Conservation (phyloP, 306 rosid species). For the Phaseolus lunatus region DNA sequence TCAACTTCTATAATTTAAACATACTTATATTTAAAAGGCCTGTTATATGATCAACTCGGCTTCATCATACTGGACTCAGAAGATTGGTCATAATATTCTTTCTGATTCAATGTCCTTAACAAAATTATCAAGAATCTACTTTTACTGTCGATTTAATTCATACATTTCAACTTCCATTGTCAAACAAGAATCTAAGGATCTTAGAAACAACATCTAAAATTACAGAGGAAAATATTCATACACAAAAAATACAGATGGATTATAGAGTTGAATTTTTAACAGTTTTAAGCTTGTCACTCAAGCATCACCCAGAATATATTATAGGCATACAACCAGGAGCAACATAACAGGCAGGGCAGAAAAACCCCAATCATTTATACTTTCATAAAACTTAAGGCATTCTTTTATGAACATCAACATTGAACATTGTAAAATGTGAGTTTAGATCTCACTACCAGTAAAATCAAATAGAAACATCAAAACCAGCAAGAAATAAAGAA, state of each 20-base stretch:
- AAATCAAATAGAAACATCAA: conserved; percentile 33
- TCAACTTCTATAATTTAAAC: conserved; percentile 48
- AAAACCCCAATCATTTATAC: conserved; percentile 29
- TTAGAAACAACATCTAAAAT: neutral
- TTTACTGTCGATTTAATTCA: conserved; percentile 5
- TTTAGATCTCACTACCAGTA: conserved; percentile 35
- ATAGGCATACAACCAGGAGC: conserved; percentile 14
- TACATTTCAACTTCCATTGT: conserved; percentile 1
- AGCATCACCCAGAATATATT: conserved; percentile 1
- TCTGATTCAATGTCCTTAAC: conserved; percentile 23
- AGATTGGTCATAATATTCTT: conserved; percentile 1
- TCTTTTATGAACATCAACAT: conserved; percentile 37
- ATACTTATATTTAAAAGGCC: conserved; percentile 29
- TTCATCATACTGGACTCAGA: conserved; percentile 29
- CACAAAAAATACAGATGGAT: neutral
- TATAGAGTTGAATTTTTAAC: neutral
- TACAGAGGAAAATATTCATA: neutral
- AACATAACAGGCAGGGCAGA: neutral
- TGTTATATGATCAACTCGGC: conserved; percentile 29
- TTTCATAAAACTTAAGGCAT: conserved; percentile 13
- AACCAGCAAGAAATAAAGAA: conserved; percentile 57
- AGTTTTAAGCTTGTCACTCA: neutral
- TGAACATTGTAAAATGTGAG: conserved; percentile 37
- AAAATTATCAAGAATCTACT: neutral
- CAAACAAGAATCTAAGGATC: conserved; percentile 5